phyloP scores from a whole-genome alignment of 2,329 filamentous ascomycete species.

The Cryphonectria parasitica region DNA sequence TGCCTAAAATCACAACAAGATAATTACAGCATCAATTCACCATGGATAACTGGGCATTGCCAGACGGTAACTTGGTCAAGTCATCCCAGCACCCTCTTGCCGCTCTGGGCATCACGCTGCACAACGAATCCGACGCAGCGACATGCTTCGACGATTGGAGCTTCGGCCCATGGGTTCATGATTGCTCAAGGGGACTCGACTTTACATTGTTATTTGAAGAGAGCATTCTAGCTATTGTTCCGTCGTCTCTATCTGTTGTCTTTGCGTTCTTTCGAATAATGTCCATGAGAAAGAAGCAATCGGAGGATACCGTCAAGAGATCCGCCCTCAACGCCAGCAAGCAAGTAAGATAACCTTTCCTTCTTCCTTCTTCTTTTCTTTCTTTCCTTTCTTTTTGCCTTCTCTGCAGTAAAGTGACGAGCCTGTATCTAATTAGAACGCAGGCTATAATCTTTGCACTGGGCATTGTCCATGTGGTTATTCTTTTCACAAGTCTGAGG shows the following conservation, averaged over 20 bases:
- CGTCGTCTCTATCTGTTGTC: constrained; percentile 9
- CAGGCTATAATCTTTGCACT: constrained; percentile 1
- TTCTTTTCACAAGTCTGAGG: background rate
- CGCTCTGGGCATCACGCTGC: background rate
- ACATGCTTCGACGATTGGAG: constrained; percentile 8
- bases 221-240: constrained; percentile 7
- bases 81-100: background rate
- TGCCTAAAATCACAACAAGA: background rate
- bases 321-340: background rate
- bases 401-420: background rate
- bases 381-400: background rate
- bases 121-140: background rate
- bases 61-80: background rate
- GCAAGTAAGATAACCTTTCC: constrained; percentile 3
- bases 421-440: background rate
- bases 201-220: constrained; percentile 22
- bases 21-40: background rate
- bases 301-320: no score
- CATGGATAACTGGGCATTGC: background rate
- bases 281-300: background rate
- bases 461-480: background rate
- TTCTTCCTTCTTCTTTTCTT: no score
- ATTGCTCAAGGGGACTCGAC: constrained; percentile 16
- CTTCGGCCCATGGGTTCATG: constrained; percentile 5
- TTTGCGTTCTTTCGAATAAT: constrained; percentile 8